Evolutionary conservation across 495 filamentous ascomycete species (phyloP).

Genomic region (Aspergillus asperescens): DNA sequence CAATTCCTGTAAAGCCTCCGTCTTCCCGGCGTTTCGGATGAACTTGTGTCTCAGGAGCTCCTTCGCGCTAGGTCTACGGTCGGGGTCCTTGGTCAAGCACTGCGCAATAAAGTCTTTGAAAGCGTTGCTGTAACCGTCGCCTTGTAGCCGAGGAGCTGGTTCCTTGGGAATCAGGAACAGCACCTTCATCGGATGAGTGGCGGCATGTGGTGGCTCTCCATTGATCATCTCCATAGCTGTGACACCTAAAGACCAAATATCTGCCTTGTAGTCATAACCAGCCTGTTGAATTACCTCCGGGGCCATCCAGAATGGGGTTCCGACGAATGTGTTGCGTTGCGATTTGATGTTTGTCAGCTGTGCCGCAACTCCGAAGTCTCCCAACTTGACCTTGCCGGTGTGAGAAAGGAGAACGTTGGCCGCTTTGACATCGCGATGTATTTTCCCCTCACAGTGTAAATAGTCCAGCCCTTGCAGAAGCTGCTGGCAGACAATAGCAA

Average conservation of each 20-base stretch:
- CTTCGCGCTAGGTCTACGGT: slow-evolving; percentile 75
- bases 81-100: slow-evolving; percentile 87
- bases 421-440: slow-evolving; percentile 96
- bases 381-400: slow-evolving; percentile 89
- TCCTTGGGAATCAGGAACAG: slow-evolving; percentile 96
- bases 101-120: slow-evolving; percentile 91
- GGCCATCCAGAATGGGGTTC: slow-evolving; percentile 99
- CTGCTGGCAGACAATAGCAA: slow-evolving; percentile 91
- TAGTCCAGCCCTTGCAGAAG: slow-evolving; percentile 88
- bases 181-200: slow-evolving; percentile 96
- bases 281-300: slow-evolving; percentile 97
- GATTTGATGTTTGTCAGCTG: slow-evolving; percentile 97
- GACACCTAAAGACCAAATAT: slow-evolving; percentile 97
- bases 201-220: slow-evolving; percentile 88
- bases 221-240: slow-evolving; percentile 91
- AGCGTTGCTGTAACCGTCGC: slow-evolving; percentile 73
- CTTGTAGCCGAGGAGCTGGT: slow-evolving; percentile 77
- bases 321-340: slow-evolving; percentile 97
- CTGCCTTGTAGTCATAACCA: slow-evolving; percentile 95
- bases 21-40: slow-evolving; percentile 76
- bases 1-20: slow-evolving; percentile 79
- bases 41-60: slow-evolving; percentile 90
- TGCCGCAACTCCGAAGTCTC: slow-evolving; percentile 95
- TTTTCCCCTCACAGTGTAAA: slow-evolving; percentile 89
- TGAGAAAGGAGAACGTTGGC: slow-evolving; percentile 86